A percentile compares a stretch with the other conserved stretches of the same genome.
Evolutionary conservation across 345 rosid genomes (phyloP).

Genomic region (Mercurialis annua): DNA sequence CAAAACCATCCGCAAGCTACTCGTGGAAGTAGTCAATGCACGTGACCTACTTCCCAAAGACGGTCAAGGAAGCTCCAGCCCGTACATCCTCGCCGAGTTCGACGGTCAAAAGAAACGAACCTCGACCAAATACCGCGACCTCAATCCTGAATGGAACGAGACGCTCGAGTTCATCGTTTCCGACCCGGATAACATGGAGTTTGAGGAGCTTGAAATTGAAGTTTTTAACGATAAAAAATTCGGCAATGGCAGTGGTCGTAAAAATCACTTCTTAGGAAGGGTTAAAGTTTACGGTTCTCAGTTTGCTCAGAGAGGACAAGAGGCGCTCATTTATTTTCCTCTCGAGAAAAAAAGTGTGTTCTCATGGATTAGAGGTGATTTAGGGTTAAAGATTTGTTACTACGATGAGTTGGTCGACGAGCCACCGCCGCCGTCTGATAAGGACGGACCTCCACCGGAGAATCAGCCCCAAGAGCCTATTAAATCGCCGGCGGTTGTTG

Average conservation of each 20-base stretch:
- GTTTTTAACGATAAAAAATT: conserved; percentile 73
- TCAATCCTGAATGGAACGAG: conserved; percentile 93
- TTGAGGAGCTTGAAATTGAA: conserved; percentile 79
- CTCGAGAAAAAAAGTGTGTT: conserved; percentile 92
- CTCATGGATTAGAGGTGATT: conserved; percentile 89
- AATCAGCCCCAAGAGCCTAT: too few relatives aligned
- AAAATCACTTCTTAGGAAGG: conserved; percentile 84
- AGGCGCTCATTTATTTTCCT: conserved; percentile 67
- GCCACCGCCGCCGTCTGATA: conserved; percentile 21
- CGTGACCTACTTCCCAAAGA: conserved; percentile 87
- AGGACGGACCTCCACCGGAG: conserved; percentile 27
- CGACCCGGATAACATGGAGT: conserved; percentile 67
- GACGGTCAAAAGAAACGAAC: conserved; percentile 76
- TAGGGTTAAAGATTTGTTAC: conserved; percentile 72
- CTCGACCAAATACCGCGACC: conserved; percentile 66
- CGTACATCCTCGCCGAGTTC: conserved; percentile 77
- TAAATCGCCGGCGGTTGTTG: conserved; percentile 33
- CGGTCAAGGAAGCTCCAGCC: conserved; percentile 94
- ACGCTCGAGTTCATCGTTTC: conserved; percentile 70
- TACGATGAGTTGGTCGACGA: conserved; percentile 62
- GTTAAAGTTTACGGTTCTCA: conserved; percentile 84
- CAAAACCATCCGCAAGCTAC: conserved; percentile 44
- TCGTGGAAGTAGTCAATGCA: conserved; percentile 72
- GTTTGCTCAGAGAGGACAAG: conserved; percentile 65
- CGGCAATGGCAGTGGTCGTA: conserved; percentile 76